Evolutionary conservation across 2,329 filamentous ascomycete genomes (phyloP), one percentile per base, ranked within the genome.

Genomic region (Alternaria solani): DNA sequence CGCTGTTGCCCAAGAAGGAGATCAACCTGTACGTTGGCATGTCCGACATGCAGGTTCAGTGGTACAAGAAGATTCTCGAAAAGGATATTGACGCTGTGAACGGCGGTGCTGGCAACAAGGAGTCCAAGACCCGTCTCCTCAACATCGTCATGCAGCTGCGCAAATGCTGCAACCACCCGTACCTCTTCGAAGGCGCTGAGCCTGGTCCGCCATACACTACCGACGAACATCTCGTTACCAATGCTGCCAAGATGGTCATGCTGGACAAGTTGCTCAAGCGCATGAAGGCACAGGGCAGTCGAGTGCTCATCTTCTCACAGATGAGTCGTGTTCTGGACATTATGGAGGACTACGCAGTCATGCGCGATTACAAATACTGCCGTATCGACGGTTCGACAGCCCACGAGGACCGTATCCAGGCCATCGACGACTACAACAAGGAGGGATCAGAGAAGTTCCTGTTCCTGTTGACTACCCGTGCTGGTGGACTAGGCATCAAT

Each of bases 111-210:
- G 95, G 95, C 51, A 99, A 97, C 81, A 91, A 94, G 61, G 95
- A 99, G 81, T 98, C 94, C 32, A 99, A 99, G 83, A 99, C 95
- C 1, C 89, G 95, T 65, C 86, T 99, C 23, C 85, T 99, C 66
- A 99, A 99, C 81, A 99, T 99, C 75, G 95, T 99, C 70, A 99
- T 99, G 95, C 95, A 99, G 80, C 87, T 99, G 66, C 91, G 95
- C 71, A 99, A 99, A 81, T 99, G 95, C 81, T 99, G 95, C 79
- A 99, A 99, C 72, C 95, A 99, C 75, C 95, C 95, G 0, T 99
- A 99, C 72, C 87, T 99, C 1, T 99, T 99, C 69, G 95, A 99
- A 76, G 95, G 95, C 55, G 95, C 95, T 9, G 95, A 99, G 76
- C 95, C 95, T 42, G 95, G 95, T 28, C 96, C 95, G 12, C 95